These are phyloP conservation scores for Cercophora scortea DNA, from an alignment of 495 filamentous ascomycete species.

Conservation along the genomic window DNA sequence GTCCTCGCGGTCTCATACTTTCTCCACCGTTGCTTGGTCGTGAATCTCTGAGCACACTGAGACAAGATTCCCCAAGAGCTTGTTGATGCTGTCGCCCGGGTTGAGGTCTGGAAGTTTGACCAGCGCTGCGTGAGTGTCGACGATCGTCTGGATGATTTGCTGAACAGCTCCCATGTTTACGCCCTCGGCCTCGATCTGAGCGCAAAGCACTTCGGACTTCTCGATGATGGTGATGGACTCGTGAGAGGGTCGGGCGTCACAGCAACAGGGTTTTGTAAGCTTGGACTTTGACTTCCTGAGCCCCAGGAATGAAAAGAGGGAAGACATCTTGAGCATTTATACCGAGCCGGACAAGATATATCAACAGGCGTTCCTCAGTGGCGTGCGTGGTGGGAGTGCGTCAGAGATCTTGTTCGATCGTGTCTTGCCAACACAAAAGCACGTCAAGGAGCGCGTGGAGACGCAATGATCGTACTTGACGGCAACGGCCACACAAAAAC, in stretches of 20 bases:
- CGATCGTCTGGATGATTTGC: constrained; percentile 7
- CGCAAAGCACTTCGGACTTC: constrained; percentile 10
- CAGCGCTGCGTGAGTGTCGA: constrained; percentile 13
- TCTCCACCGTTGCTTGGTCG: constrained; percentile 10
- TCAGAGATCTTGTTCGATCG: no score
- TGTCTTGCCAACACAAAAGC: no score
- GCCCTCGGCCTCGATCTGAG: constrained; percentile 1
- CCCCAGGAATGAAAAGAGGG: constrained; percentile 11
- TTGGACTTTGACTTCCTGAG: constrained; percentile 5
- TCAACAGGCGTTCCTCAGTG: no score
- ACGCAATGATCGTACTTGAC: no score
- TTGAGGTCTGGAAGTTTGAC: constrained; percentile 9
- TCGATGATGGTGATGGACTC: constrained; percentile 16
- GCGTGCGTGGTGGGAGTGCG: no score
- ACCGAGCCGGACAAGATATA: no score
- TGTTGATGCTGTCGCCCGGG: constrained; percentile 14
- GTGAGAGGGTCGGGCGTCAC: neutral
- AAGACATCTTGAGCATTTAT: neutral
- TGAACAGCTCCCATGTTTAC: constrained; percentile 5
- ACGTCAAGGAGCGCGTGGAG: no score
- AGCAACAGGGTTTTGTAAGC: constrained; percentile 1
- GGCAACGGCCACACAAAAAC: no score
- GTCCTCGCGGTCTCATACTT: constrained; percentile 5
- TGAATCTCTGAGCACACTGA: constrained; percentile 16
- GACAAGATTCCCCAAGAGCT: constrained; percentile 18